phyloP scores from a whole-genome alignment of 2,329 filamentous ascomycete species.

The Paraphaeosphaeria minitans region DNA sequence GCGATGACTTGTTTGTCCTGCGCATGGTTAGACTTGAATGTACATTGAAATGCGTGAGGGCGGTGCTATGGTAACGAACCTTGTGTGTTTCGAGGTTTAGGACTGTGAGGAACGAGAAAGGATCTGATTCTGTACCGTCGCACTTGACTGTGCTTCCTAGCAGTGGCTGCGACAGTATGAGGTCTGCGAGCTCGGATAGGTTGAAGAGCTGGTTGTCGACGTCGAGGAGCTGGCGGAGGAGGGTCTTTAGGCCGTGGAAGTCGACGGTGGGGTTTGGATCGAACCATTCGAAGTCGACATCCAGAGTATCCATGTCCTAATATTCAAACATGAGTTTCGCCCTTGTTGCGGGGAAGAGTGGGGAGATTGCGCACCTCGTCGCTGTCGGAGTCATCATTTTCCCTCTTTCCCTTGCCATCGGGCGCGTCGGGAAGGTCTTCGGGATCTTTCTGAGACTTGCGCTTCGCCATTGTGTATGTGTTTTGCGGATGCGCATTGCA shows the following conservation, averaged over 20 bases:
- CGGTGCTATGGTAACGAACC: slow-evolving; percentile 38
- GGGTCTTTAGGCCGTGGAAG: slow-evolving; percentile 90
- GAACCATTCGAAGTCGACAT: slow-evolving; percentile 99
- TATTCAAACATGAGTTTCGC: slow-evolving; percentile 15
- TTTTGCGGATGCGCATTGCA: neutral
- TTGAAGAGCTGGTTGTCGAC: slow-evolving; percentile 85
- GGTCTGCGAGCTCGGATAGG: slow-evolving; percentile 81
- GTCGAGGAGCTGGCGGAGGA: slow-evolving; percentile 91
- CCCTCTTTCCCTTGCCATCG: slow-evolving; percentile 30
- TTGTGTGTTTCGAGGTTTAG: slow-evolving; percentile 80
- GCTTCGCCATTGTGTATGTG: slow-evolving; percentile 41
- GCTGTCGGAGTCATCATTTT: slow-evolving; percentile 44
- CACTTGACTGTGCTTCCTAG: slow-evolving; percentile 96
- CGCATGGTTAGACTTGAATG: slow-evolving; percentile 4
- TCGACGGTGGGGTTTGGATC: slow-evolving; percentile 88
- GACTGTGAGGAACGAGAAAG: slow-evolving; percentile 89
- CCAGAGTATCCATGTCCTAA: slow-evolving; percentile 86
- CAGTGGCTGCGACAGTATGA: slow-evolving; percentile 83
- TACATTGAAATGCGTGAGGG: neutral
- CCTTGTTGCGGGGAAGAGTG: slow-evolving; percentile 10
- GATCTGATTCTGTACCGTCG: slow-evolving; percentile 90
- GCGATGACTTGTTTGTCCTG: slow-evolving; percentile 73
- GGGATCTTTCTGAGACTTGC: slow-evolving; percentile 41
- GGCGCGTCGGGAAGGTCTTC: slow-evolving; percentile 45
- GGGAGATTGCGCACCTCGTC: slow-evolving; percentile 39